Base-by-base conservation (phyloP, 306 rosid species). In the Luffa acutangula region DNA sequence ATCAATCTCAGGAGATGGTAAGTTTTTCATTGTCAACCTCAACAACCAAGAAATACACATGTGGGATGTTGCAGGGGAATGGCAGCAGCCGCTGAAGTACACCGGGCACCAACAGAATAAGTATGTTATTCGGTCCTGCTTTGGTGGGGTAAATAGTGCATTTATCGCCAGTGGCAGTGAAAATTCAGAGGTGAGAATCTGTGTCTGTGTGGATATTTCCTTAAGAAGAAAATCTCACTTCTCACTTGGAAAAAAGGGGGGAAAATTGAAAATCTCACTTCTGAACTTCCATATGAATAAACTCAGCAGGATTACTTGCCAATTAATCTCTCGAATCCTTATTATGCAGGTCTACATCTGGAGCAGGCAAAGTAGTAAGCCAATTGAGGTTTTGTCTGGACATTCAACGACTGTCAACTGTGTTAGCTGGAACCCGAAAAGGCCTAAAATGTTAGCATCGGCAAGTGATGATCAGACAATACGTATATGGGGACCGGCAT, bases 161-260 rank as follows among this genome's bases (percentile, higher is more conserved):
- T 92, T 89, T 78, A 92, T 92, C 75, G 97, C 97, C 76, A 92
- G 98, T 80, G 97, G 97, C 20, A 95, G 97, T 71, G 98, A 95
- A 83, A 86, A 90, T 84, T 80, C 97, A 71, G 86, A 91, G 97
- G 97, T 95, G 84, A 41, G 79, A 18, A 62, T 43, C 46, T 42
- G 45, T 46, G 43, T 46, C 12, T 46, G 3, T 51, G 12, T n/a
- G 49, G 9, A 31, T 7, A 41, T 12, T 31, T 45, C 33, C 76
- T 71, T 25, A 45, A 31, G 5, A 10, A 62, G 69, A 62, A 13
- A 62, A 62, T 62, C 18, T 62, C 41, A 13, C 18, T 52, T 15
- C 7, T 42, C 9, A 7, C 46, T 17, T 33, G 15, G 17, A 10
- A 11, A 33, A 8, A 57, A 63, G 14, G 56, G 56, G 4, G 3